These are phyloP conservation scores for Leccinum broughii DNA, from an alignment of 768 basidiomycete species.

Conservation along the genomic window DNA sequence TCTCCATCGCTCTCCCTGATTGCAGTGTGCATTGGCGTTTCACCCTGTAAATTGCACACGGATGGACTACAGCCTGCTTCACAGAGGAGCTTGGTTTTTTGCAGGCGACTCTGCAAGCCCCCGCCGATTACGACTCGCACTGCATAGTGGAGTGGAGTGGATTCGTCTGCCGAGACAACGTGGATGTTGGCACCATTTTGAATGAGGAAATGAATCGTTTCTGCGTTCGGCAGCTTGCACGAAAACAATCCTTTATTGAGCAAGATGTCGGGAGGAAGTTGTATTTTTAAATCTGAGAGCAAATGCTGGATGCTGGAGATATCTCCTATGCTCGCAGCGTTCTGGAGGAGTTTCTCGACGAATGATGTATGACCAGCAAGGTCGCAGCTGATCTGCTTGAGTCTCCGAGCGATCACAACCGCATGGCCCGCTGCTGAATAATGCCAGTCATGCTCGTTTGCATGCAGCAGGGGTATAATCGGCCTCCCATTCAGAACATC, in stretches of 20 bases:
- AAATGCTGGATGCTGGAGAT: background rate
- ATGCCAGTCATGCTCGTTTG: background rate
- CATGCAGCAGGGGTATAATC: background rate
- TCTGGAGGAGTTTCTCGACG: background rate
- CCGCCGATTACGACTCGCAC: rapidly evolving
- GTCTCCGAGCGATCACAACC: background rate
- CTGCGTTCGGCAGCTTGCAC: background rate
- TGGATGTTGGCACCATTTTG: background rate
- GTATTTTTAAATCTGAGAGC: background rate
- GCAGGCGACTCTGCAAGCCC: background rate
- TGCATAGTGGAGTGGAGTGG: background rate
- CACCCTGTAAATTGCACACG: background rate
- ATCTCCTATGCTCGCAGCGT: background rate
- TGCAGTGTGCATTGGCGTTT: background rate
- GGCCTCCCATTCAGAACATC: background rate
- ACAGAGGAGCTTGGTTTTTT: background rate
- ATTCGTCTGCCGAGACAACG: background rate
- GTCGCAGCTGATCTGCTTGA: background rate
- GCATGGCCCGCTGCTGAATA: background rate
- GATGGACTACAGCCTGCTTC: background rate
- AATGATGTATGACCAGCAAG: background rate
- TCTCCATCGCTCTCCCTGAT: rapidly evolving
- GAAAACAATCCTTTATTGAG: background rate
- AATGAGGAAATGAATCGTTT: background rate
- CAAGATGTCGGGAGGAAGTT: background rate